phyloP scores from a whole-genome alignment of 768 basidiomycete species.

The Krasilnikovozyma curviuscula region DNA sequence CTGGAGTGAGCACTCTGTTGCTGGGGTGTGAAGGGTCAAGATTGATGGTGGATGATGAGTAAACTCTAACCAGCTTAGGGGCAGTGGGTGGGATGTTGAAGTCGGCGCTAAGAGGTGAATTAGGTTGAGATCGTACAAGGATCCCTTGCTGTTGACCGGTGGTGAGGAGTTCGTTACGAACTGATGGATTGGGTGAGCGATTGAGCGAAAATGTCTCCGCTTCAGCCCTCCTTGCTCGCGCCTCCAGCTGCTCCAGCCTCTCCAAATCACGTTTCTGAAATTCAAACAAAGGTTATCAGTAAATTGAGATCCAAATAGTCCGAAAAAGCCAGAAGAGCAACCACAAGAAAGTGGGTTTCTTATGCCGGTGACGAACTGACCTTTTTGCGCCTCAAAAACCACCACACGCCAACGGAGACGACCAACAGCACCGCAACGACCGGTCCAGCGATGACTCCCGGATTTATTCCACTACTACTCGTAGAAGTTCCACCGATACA shows the following conservation, averaged over 20 bases:
- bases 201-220: conserved; percentile 7
- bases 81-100: not conserved
- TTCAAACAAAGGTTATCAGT: not conserved
- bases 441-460: conserved; percentile 11
- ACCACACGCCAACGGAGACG: conserved; percentile 4
- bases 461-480: not conserved
- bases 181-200: not conserved
- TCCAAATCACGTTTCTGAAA: conserved; percentile 4
- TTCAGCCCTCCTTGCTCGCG: conserved; percentile 7
- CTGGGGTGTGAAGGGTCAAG: conserved; percentile 6
- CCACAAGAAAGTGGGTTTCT: too few species aligned
- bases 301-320: too few species aligned
- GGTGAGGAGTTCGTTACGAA: not conserved
- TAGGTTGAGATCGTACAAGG: too few species aligned
- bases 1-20: too few species aligned
- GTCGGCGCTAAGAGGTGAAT: too few species aligned
- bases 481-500: not conserved
- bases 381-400: conserved; percentile 5
- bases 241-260: conserved; percentile 6
- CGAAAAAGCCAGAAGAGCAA: too few species aligned
- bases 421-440: conserved; percentile 8
- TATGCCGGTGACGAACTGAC: not conserved
- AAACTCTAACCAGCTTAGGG: conserved; percentile 1
- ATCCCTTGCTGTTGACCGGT: conserved; percentile 3
- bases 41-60: conserved; percentile 7